phyloP scores from a whole-genome alignment of 2,329 filamentous ascomycete genomes.

The Fusarium caatingaense region DNA sequence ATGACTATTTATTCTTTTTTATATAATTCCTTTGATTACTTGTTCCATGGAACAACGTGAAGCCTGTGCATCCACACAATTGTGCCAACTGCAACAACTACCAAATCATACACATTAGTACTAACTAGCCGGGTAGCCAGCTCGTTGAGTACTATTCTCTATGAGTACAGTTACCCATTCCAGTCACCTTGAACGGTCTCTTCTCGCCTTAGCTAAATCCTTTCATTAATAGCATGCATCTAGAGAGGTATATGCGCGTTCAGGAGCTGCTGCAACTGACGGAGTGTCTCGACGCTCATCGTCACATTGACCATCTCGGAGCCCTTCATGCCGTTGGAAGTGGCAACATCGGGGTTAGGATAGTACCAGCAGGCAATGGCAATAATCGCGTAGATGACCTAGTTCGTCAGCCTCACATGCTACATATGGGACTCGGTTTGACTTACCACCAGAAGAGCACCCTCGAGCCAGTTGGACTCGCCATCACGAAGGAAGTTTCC shows the following conservation, averaged over 20 bases:
- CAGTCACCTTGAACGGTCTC: too few species aligned
- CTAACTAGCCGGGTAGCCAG: too few species aligned
- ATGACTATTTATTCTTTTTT: background rate
- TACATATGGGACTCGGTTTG: accelerated
- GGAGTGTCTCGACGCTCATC: slow-evolving; percentile 47
- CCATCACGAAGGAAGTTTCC: slow-evolving; percentile 80
- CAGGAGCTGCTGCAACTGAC: slow-evolving; percentile 45
- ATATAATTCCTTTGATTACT: background rate
- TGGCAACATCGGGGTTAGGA: slow-evolving; percentile 55
- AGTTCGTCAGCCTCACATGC: background rate
- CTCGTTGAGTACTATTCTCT: too few species aligned
- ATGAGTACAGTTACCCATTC: too few species aligned
- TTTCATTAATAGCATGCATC: too few species aligned
- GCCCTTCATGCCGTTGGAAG: slow-evolving; percentile 48
- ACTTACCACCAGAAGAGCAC: slow-evolving; percentile 72
- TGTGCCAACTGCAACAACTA: background rate
- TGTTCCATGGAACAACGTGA: background rate
- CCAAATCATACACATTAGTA: too few species aligned
- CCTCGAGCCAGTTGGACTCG: slow-evolving; percentile 82
- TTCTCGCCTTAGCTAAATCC: too few species aligned
- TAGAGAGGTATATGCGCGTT: slow-evolving; percentile 27
- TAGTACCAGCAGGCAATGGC: slow-evolving; percentile 60
- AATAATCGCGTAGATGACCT: slow-evolving; percentile 58
- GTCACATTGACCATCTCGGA: slow-evolving; percentile 45
- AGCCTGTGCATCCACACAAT: background rate